phyloP scores from a whole-genome alignment of 1,139 yeast species.

The Geotrichum aggregatum region DNA sequence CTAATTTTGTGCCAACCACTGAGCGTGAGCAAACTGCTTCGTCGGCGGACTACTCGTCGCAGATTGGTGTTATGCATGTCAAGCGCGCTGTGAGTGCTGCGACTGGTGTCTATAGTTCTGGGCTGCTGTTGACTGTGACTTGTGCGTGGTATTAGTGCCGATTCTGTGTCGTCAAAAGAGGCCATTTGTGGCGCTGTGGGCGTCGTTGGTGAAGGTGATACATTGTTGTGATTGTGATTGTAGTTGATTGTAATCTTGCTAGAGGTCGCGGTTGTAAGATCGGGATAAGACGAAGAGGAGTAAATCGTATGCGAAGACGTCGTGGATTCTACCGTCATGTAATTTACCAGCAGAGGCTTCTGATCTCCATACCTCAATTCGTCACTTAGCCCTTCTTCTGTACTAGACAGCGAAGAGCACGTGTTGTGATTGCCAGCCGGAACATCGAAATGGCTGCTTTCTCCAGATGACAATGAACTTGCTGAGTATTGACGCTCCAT shows the following conservation, averaged over 20 bases:
- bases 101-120: too few relatives aligned
- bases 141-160: too few relatives aligned
- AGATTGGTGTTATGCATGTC: not conserved
- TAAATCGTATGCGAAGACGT: not conserved
- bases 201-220: not conserved
- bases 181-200: not conserved
- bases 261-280: not conserved
- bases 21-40: constrained; percentile 6
- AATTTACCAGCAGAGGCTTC: not conserved
- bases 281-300: not conserved
- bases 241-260: not conserved
- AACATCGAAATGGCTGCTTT: not conserved
- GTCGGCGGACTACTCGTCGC: not conserved
- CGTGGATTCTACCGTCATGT: not conserved
- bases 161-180: too few relatives aligned
- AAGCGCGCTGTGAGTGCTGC: too few relatives aligned
- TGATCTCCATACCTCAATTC: not conserved
- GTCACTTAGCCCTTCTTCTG: not conserved
- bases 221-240: not conserved
- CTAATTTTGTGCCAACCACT: not conserved
- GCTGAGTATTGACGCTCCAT: constrained; percentile 1
- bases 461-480: constrained; percentile 16
- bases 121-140: too few relatives aligned
- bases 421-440: not conserved
- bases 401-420: not conserved